Conservation (phyloP, 2,329 filamentous ascomycete species). For the Lecanoromycetidae sp. region DNA sequence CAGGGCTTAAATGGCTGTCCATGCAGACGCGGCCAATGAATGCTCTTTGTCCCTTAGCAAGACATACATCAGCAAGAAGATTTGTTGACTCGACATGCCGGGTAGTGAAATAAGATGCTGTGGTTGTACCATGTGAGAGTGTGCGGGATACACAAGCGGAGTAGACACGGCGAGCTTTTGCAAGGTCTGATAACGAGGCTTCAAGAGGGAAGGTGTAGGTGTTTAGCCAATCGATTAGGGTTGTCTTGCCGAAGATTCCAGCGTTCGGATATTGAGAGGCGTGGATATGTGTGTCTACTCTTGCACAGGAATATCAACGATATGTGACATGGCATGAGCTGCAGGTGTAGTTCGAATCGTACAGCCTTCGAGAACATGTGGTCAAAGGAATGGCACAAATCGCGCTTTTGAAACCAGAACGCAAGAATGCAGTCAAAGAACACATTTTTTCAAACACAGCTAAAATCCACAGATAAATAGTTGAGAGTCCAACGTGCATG, state of each 20-base stretch:
- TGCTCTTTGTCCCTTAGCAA: constrained; percentile 69
- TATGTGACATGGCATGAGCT: not conserved
- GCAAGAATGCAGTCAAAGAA: not conserved
- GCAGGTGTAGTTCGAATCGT: no score
- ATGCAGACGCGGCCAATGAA: constrained; percentile 93
- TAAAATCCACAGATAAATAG: no score
- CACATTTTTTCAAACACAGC: no score
- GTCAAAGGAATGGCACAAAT: no score
- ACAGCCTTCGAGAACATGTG: no score
- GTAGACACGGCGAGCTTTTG: constrained; percentile 61
- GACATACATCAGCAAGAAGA: constrained; percentile 71
- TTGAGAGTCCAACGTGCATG: no score
- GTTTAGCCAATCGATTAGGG: constrained; percentile 83
- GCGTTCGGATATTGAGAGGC: constrained; percentile 90
- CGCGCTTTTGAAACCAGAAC: no score
- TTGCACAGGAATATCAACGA: not conserved
- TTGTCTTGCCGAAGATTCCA: constrained; percentile 86
- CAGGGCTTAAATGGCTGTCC: constrained; percentile 58
- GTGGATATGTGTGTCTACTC: constrained; percentile 84
- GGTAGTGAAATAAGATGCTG: constrained; percentile 89
- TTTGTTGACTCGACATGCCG: constrained; percentile 82
- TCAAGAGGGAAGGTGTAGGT: constrained; percentile 94
- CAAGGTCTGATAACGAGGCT: constrained; percentile 53
- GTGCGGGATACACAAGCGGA: constrained; percentile 65
- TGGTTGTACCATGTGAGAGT: constrained; percentile 81